Base-by-base conservation (phyloP, 768 basidiomycete genomes). In the Trametes coccinea region DNA sequence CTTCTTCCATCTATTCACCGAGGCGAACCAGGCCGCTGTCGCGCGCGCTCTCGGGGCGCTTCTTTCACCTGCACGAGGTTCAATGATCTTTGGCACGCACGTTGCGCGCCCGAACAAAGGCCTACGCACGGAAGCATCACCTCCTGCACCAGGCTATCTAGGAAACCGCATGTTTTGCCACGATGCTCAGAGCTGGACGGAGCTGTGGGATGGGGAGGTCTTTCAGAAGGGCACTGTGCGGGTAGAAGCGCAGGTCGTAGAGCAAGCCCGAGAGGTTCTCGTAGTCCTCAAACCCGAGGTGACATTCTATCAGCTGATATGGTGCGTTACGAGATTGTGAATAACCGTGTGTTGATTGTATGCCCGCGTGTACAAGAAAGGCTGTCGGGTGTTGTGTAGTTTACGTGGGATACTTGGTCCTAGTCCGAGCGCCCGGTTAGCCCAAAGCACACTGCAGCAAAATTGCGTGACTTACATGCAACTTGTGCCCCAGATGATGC, bases 1-100 rank as follows among this genome's bases (percentile, higher is more conserved):
- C 5, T 73, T 86, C 69, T 85, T 87, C 67, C 74, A 78, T 69
- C 68, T 84, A 33, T 85, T 85, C 68, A 61, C 67, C 56, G 73
- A 78, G 60, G 72, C 63, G 16, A 54, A 71, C 39, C 83, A 84
- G 63, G 60, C 70, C 9, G 65, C 76, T 39, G 71, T 84, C 50
- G 83, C 79, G 2, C 71, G 69, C 16, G 69, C 72, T 7, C 67
- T 84, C 30, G 80, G 78, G 1, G 72, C 72, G 7, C 68, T 84
- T 4, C 74, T 83, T n/a, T 73, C 77, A 0, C 77, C 76, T 2
- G 66, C 67, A 29, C 75, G 78, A 1, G 82, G 82, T 2, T 80
- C 81, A 2, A 63, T 80, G 27, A 77, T 82, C 41, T 79, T 82
- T 59, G 82, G 83, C 11, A 58, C 65, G 29, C 81, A 82, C 59